These are phyloP conservation scores for Maudiozyma saulgeensis DNA, from an alignment of 805 yeast species.

Conservation along the genomic window DNA sequence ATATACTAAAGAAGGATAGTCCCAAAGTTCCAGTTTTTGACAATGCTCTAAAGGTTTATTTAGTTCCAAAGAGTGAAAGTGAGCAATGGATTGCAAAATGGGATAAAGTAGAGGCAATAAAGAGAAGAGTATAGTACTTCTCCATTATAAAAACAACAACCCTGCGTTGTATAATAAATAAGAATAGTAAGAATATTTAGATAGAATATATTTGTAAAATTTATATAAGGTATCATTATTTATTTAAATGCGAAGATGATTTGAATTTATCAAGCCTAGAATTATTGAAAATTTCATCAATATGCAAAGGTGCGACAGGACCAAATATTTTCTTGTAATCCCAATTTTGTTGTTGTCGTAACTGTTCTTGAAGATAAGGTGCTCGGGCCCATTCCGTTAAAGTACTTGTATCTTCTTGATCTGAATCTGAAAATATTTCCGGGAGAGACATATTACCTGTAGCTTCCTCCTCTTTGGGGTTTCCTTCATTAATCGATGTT, in stretches of 20 bases:
- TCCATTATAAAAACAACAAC: background rate
- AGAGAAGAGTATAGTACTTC: conserved; percentile 30
- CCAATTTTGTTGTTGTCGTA: conserved; percentile 39
- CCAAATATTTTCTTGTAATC: conserved; percentile 71
- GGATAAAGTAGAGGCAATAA: conserved; percentile 52
- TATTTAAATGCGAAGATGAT: conserved; percentile 44
- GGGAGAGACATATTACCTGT: conserved; percentile 30
- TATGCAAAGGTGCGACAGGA: conserved; percentile 55
- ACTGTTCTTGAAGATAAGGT: conserved; percentile 40
- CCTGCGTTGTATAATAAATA: background rate
- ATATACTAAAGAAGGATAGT: conserved; percentile 49
- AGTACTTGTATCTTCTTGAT: conserved; percentile 41
- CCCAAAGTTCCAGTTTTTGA: conserved; percentile 76
- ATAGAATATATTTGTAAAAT: background rate
- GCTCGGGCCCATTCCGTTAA: conserved; percentile 56
- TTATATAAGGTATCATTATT: conserved; percentile 1
- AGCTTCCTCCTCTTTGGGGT: background rate
- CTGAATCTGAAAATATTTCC: conserved; percentile 43
- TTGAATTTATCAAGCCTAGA: conserved; percentile 42
- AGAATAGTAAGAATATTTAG: background rate
- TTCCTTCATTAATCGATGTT: background rate
- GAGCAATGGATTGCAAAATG: conserved; percentile 57
- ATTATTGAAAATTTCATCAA: conserved; percentile 57
- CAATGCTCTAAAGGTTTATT: conserved; percentile 56
- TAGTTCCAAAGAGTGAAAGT: conserved; percentile 67